Percentiles rank a stretch among this genome's conserved stretches.
phyloP scores from a whole-genome alignment of 139 green algal species.

The Nannochloris sp. region DNA sequence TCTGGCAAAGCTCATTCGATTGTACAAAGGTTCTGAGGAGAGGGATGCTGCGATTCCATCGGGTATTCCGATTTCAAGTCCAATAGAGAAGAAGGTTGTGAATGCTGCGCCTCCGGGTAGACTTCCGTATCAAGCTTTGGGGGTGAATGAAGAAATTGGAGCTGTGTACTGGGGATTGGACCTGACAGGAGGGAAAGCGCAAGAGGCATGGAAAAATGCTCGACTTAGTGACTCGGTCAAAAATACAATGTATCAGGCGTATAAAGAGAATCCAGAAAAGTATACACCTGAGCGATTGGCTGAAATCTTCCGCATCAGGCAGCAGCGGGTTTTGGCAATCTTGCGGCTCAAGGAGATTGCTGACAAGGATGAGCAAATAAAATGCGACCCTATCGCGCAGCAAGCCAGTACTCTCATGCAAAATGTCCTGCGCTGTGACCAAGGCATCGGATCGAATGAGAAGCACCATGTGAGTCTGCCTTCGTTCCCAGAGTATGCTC shows the following conservation, averaged over 20 bases:
- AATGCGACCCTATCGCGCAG: neutral
- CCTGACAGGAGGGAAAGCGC: constrained; percentile 23
- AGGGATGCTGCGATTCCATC: neutral
- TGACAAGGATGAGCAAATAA: neutral
- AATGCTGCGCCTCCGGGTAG: constrained; percentile 24
- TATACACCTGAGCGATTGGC: constrained; percentile 22
- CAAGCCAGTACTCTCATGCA: constrained; percentile 10
- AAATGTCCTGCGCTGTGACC: constrained; percentile 13
- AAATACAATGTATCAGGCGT: constrained; percentile 9
- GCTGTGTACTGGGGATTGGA: constrained; percentile 24
- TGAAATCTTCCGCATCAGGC: constrained; percentile 34
- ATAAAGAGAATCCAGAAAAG: constrained; percentile 14
- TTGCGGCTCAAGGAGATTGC: constrained; percentile 40
- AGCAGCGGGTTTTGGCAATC: constrained; percentile 55
- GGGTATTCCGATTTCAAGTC: neutral
- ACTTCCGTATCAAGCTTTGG: constrained; percentile 25
- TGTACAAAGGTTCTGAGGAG: neutral
- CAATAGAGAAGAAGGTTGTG: constrained; percentile 4
- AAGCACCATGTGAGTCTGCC: constrained; percentile 34
- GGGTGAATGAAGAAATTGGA: constrained; percentile 17
- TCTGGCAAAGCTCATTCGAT: neutral
- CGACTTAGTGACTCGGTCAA: constrained; percentile 15
- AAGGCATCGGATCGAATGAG: constrained; percentile 33
- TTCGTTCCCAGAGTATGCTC: constrained; percentile 34
- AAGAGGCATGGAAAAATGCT: constrained; percentile 22